A percentile compares a stretch with the other conserved stretches of the same genome.
Conservation (phyloP, 225 moss, liverwort and hornwort genomes). For the Polytrichum commune region DNA sequence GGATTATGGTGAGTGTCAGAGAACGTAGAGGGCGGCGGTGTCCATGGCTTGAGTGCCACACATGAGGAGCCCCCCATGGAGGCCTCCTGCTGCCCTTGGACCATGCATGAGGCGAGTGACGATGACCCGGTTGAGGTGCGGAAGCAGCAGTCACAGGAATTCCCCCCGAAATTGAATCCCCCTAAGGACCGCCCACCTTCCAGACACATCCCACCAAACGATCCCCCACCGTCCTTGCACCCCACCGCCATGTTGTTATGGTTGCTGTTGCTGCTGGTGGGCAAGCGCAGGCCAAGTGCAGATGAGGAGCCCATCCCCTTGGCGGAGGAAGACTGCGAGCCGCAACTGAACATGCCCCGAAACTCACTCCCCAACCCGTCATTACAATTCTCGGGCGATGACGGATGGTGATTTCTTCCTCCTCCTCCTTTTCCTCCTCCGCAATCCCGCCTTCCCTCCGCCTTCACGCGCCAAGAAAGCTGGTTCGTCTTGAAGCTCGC, state of each 20-base stretch:
- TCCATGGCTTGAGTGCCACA: background rate
- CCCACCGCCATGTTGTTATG: background rate
- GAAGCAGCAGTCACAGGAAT: constrained; percentile 1
- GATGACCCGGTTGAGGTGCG: background rate
- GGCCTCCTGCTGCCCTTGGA: background rate
- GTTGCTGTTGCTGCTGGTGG: background rate
- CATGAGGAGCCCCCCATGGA: background rate
- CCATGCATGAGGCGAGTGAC: background rate
- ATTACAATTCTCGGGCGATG: constrained; percentile 3
- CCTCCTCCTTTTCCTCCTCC: too few relatives aligned
- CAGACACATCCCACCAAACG: background rate
- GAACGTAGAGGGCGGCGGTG: background rate
- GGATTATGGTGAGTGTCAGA: constrained; percentile 3
- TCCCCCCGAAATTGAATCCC: background rate
- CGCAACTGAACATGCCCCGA: background rate
- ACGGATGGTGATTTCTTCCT: background rate
- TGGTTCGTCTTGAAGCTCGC: constrained; percentile 1
- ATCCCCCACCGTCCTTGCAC: background rate
- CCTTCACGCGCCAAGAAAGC: constrained; percentile 3
- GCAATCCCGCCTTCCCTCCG: background rate
- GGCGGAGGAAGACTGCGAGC: background rate
- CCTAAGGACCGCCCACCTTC: background rate
- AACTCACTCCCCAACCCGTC: background rate
- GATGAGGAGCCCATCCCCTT: background rate
- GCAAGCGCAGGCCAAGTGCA: background rate